Evolutionary conservation across 495 filamentous ascomycete species (phyloP).

Genomic region (Beverwykella pulmonaria): DNA sequence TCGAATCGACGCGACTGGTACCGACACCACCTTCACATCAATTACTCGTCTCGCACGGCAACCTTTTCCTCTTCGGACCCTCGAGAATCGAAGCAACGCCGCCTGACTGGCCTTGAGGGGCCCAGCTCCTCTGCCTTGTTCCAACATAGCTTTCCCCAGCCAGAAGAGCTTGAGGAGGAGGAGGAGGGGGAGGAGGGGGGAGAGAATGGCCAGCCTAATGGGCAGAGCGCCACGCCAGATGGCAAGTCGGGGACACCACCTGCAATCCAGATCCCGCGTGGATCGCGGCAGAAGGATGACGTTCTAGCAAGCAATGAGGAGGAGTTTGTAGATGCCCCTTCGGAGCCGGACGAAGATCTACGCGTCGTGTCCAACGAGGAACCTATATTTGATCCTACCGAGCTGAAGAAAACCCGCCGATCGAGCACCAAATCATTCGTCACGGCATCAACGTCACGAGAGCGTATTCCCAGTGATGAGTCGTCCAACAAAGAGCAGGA

Average conservation of each 20-base stretch:
- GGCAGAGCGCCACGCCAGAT: neutral
- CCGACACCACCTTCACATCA: slow-evolving; percentile 55
- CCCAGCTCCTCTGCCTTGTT: slow-evolving; percentile 47
- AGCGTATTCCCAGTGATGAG: neutral
- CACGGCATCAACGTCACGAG: slow-evolving; percentile 10
- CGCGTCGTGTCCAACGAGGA: neutral
- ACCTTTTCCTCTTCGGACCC: slow-evolving; percentile 58
- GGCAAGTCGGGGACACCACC: neutral
- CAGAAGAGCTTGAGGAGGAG: slow-evolving; percentile 45
- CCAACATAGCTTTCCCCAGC: slow-evolving; percentile 51
- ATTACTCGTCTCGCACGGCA: slow-evolving; percentile 60
- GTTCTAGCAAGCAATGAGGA: slow-evolving; percentile 8
- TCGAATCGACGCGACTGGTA: slow-evolving; percentile 68
- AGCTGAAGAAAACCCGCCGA: slow-evolving; percentile 8
- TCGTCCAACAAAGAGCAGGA: slow-evolving; percentile 13
- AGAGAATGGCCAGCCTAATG: neutral
- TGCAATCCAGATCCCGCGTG: slow-evolving; percentile 20
- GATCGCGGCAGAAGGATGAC: slow-evolving; percentile 16
- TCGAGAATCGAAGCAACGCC: slow-evolving; percentile 48
- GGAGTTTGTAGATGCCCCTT: slow-evolving; percentile 34
- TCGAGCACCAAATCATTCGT: slow-evolving; percentile 32
- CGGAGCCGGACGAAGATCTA: slow-evolving; percentile 29
- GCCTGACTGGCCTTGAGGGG: slow-evolving; percentile 48
- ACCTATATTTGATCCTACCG: neutral
- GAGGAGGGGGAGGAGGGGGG: slow-evolving; percentile 20